Base-by-base conservation (phyloP, 2,329 filamentous ascomycete species). In the Botrytis medusae region DNA sequence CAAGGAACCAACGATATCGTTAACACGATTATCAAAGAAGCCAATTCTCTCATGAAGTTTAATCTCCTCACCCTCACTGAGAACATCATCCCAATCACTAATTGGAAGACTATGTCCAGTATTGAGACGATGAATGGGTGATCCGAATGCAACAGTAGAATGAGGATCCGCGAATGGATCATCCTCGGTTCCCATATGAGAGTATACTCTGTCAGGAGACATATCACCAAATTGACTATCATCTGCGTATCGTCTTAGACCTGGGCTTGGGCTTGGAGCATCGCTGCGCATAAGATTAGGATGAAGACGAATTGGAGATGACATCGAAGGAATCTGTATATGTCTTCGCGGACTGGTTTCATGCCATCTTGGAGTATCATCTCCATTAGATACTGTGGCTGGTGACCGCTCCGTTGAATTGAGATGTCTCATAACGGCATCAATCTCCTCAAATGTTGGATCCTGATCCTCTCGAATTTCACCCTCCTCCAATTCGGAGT, bases 1-100 rank as follows among this genome's bases (percentile, higher is more conserved):
- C 5, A 96, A 86, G 65, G 88, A 89, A 70, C 92, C 93, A 76
- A 99, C 92, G 76, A 98, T 84, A 69, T 94, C 90, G 80, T 97
- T 94, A 75, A 99, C 93, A 79, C 93, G 94, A 64, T 90, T 91
- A 79, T 98, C 94, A 79, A 98, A 98, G 86, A 97, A 98, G 64
- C 90, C 88, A 76, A 93, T 93, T 65, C 94, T 90, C 71, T 91
- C 90, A 76, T 93, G 90, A 72, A 98, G 85, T 82, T 97, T 97
- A 69, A 90, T 89, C 74, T 97, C 93, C 79, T 97, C 93, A 48
- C 92, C 91, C 29, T 93, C 93, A 16, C 92, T 92, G 75, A 98
- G 91, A 64, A 92, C 90, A 80, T 92, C 92, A 79, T 97, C 94
- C 96, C 96, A 99, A 81, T 98, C 95, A 80, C 95, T 98, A 74